Evolutionary conservation across 1,284 basidiomycete species (phyloP), one percentile per base, ranked within the genome.

Genomic region (Schizophyllum amplum): DNA sequence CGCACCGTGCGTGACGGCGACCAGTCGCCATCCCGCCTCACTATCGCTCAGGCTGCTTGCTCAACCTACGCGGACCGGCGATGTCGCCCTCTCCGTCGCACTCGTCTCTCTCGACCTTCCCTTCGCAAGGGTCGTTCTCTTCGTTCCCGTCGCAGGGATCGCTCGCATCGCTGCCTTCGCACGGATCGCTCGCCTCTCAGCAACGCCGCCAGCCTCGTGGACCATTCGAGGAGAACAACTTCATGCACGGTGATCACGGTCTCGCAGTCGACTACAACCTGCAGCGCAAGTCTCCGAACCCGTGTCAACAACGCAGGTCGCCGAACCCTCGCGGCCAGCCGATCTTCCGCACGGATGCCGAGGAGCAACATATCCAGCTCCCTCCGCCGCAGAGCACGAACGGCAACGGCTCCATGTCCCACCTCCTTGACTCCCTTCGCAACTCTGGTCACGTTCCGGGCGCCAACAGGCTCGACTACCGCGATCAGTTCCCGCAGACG

Each of bases 41-140:
- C 86, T 6, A 88, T 90, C 64, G 87, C 87, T 0, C 86, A 88
- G 62, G 87, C 87, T 1, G 79, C 87, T 67, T 90, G 17, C 77
- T 90, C 54, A 90, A 88, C 65, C 75, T 89, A 47, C 84, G 80
- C 56, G 87, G 86, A 9, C 48, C 48, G 13, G 48, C 20, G 15
- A 22, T 50, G 48, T 21, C 24, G 50, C 20, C 33, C 47, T 26
- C 52, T 13, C 48, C 48, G 48, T 50, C 21, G 11, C 24, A 21
- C 9, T 11, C 48, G 1, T 22, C 48, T 2, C 5, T 21, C 11
- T 50, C 48, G 2, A n/a, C 48, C 11, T 50, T 21, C 21, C 48
- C 33, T 9, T 42, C 33, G 13, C 24, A 21, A 11, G 48, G 15
- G 1, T 22, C 48, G 4, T 5, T 21, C 11, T 50, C 48, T 4